Evolutionary conservation across 2,329 filamentous ascomycete genomes (phyloP).

Genomic region (Chaetoscypha palmicola): DNA sequence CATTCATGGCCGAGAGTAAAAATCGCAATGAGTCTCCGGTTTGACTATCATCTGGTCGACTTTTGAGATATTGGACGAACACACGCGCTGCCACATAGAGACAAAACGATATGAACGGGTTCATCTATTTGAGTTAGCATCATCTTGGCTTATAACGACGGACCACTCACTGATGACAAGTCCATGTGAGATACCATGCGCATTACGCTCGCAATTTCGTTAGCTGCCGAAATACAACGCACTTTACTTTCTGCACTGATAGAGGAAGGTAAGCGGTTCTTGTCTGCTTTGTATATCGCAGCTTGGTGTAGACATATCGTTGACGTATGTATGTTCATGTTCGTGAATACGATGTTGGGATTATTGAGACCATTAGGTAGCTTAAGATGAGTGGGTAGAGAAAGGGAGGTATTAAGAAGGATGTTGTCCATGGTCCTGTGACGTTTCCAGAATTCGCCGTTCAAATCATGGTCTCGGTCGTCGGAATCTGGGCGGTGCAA

Average conservation of each 20-base stretch:
- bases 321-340: conserved; percentile 95
- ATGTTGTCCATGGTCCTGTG: conserved; percentile 87
- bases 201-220: conserved; percentile 93
- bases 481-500: conserved; percentile 78
- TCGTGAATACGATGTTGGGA: conserved; percentile 84
- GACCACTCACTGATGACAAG: conserved; percentile 60
- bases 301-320: conserved; percentile 97
- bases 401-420: conserved; percentile 77
- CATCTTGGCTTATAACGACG: not conserved
- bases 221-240: conserved; percentile 85
- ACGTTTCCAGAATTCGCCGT: conserved; percentile 92
- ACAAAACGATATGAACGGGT: conserved; percentile 91
- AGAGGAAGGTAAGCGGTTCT: conserved; percentile 67
- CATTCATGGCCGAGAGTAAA: conserved; percentile 82
- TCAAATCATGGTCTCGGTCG: conserved; percentile 78
- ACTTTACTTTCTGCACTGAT: conserved; percentile 87
- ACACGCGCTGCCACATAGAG: conserved; percentile 93
- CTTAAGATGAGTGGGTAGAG: conserved; percentile 72
- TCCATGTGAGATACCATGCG: conserved; percentile 89
- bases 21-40: conserved; percentile 81
- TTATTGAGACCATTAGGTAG: conserved; percentile 68
- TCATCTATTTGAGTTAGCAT: conserved; percentile 57
- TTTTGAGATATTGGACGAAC: conserved; percentile 95
- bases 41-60: conserved; percentile 75
- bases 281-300: conserved; percentile 95